These are phyloP conservation scores for Pythium coloratum DNA, from an alignment of 352 stramenopile species.

Conservation along the genomic window DNA sequence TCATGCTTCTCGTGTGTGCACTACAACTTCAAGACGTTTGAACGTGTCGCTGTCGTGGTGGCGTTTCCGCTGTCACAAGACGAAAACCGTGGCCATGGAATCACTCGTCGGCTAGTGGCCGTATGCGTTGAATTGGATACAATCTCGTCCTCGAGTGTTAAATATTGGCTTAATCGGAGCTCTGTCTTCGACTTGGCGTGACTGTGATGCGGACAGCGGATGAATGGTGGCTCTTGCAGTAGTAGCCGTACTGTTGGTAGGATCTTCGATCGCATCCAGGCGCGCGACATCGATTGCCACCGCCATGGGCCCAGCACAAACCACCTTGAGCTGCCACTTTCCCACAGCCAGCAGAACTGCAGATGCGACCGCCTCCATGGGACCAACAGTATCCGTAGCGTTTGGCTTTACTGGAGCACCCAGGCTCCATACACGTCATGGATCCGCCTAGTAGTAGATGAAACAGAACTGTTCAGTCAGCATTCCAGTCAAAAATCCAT, in stretches of 20 bases:
- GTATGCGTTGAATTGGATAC: no score
- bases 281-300: conserved; percentile 28
- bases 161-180: not conserved
- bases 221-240: conserved; percentile 20
- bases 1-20: no score
- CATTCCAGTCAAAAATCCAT: no score
- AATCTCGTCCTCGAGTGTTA: not conserved
- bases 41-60: no score
- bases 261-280: conserved; percentile 12
- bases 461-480: no score
- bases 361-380: conserved; percentile 32
- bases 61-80: no score
- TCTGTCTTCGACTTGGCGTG: not conserved
- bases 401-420: conserved; percentile 23
- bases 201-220: not conserved
- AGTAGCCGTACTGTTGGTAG: conserved; percentile 26
- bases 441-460: conserved; percentile 11
- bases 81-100: no score
- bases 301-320: conserved; percentile 38
- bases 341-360: conserved; percentile 22
- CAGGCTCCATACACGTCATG: conserved; percentile 22
- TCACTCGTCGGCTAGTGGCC: no score
- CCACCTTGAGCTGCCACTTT: conserved; percentile 33
- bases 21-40: no score
- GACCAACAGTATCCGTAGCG: conserved; percentile 32